phyloP scores from a whole-genome alignment of 1,139 yeast species.

The Saccharomyces hybrid region DNA sequence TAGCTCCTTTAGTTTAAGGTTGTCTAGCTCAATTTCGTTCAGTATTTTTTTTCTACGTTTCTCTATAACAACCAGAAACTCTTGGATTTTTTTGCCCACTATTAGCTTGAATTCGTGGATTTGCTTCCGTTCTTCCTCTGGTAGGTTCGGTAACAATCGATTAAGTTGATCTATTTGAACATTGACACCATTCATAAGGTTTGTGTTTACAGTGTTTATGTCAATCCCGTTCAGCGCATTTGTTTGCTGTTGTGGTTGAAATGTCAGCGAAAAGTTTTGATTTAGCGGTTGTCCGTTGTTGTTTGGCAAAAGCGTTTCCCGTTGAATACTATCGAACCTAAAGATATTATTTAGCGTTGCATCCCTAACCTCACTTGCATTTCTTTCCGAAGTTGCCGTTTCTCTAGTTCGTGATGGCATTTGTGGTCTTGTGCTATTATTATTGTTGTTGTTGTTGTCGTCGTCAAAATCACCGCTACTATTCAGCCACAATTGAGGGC shows the following conservation, averaged over 20 bases:
- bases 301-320: neutral
- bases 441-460: neutral
- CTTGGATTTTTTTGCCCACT: slow-evolving; percentile 18
- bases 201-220: neutral
- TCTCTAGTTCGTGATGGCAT: neutral
- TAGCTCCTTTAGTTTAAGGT: slow-evolving; percentile 13
- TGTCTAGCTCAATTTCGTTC: slow-evolving; percentile 21
- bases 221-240: neutral
- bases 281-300: neutral
- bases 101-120: slow-evolving; percentile 16
- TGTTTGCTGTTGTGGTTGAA: neutral
- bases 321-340: neutral
- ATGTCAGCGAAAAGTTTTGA: neutral
- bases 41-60: slow-evolving; percentile 18
- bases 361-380: neutral
- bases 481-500: neutral
- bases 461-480: neutral
- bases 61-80: slow-evolving; percentile 18
- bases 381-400: neutral
- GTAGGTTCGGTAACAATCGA: slow-evolving; percentile 8
- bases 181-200: neutral
- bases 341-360: neutral
- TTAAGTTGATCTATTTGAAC: slow-evolving; percentile 1
- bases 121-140: slow-evolving; percentile 14
- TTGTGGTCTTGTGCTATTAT: neutral